Base-by-base conservation (phyloP, 805 yeast genomes). In the Metschnikowia sp. region DNA sequence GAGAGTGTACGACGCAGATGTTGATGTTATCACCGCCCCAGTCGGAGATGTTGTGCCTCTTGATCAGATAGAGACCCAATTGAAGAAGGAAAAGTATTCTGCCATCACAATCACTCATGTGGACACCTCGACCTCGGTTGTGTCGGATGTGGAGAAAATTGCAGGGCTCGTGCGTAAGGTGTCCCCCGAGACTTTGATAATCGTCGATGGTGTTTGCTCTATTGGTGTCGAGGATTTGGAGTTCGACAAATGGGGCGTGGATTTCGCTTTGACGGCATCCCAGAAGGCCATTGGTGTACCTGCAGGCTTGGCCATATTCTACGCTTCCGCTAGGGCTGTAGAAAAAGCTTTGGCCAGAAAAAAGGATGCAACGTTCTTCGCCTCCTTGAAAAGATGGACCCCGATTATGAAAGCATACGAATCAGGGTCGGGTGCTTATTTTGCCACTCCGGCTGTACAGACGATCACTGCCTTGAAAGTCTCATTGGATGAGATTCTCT, bases 401-500 rank as follows among this genome's bases (percentile, higher is more conserved):
- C 97, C 97, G 36, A 78, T 91, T 62, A 83, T 91, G 90, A 71
- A 78, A 63, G 87, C 89, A 37, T 89, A 88, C 70, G 97, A 91
- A 74, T 65, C 79, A 41, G 91, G 91, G 40, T 75, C 77, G 54
- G 82, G 79, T 13, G 87, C 91, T 8, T 94, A 91, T 74, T 92
- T 89, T 63, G 96, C 97, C n/a, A 92, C 97, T 8, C 97, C 97
- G n/a, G 86, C 97, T 0, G 85, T 88, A 39, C 97, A 89, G 70
- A 77, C 86, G 51, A 74, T 92, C 51, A 86, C 86, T 61, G 91
- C 97, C 12, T 77, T 89, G 59, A 82, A 82, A 64, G 86, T 78
- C 4, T 83, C 97, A 4, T 76, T 91, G 54, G 78, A 77, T 47
- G 90, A 87, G 64, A 83, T 90, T 53, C 69, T 88, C 48, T 69